Percentiles rank a stretch among this genome's conserved stretches.
phyloP scores from a whole-genome alignment of 352 stramenopile species.

The Phytophthora tubulina region DNA sequence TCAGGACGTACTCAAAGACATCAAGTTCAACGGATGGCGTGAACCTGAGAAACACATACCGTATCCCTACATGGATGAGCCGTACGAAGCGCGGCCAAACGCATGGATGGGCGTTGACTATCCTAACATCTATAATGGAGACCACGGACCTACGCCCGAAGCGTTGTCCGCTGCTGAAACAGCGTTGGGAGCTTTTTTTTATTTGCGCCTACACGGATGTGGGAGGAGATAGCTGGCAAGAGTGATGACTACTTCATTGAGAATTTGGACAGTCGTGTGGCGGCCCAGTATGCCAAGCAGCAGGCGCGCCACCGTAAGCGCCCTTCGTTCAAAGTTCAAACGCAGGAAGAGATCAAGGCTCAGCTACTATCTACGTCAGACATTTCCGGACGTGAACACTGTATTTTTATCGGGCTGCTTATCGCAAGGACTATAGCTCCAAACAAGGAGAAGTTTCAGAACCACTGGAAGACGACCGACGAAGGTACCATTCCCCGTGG shows the following conservation, averaged over 20 bases:
- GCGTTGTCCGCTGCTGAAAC: background rate
- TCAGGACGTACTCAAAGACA: too few species aligned
- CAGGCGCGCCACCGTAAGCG: background rate
- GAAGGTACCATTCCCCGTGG: background rate
- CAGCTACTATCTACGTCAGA: background rate
- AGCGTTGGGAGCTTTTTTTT: background rate
- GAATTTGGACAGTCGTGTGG: constrained; percentile 4
- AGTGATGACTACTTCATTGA: background rate
- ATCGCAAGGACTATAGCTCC: constrained; percentile 7
- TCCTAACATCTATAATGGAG: too few species aligned
- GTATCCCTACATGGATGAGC: too few species aligned
- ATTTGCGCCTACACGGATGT: background rate
- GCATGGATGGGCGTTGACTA: too few species aligned
- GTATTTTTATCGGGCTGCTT: background rate
- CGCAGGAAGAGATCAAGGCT: background rate
- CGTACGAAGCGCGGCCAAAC: too few species aligned
- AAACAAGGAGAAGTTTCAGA: constrained; percentile 4
- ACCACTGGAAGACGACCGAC: constrained; percentile 6
- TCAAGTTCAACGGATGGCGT: too few species aligned
- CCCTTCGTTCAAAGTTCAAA: background rate
- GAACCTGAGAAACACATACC: too few species aligned
- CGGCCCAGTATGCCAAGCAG: constrained; percentile 1
- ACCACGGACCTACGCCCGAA: too few species aligned
- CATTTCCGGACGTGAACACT: constrained; percentile 1
- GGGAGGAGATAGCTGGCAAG: background rate